These are phyloP conservation scores for Cryptococcus sp. DNA, from an alignment of 1,284 basidiomycete genomes.

Conservation along the genomic window DNA sequence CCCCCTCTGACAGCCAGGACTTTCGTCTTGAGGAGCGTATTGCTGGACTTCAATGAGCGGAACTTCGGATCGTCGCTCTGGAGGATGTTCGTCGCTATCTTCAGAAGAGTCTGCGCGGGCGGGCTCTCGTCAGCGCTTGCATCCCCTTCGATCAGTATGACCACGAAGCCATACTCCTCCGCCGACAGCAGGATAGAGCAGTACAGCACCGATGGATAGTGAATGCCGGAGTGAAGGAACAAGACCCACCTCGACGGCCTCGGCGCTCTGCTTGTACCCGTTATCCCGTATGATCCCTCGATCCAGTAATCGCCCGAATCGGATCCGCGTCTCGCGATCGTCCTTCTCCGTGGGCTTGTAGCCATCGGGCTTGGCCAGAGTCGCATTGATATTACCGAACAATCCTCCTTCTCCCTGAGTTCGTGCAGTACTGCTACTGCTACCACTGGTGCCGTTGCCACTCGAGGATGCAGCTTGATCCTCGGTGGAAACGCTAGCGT, in stretches of 20 bases:
- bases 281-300: conserved; percentile 47
- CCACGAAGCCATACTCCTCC: too few relatives aligned
- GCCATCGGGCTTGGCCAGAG: conserved; percentile 1
- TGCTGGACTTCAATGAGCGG: conserved; percentile 39
- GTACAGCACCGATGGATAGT: too few relatives aligned
- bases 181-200: too few relatives aligned
- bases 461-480: conserved; percentile 7
- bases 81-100: conserved; percentile 47
- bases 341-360: conserved; percentile 30
- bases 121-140: background rate
- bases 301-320: conserved; percentile 40
- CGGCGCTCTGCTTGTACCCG: conserved; percentile 37
- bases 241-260: conserved; percentile 48
- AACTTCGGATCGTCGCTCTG: conserved; percentile 41
- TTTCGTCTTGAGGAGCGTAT: conserved; percentile 40
- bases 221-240: too few relatives aligned
- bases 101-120: conserved; percentile 46
- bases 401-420: too few relatives aligned
- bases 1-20: conserved; percentile 43
- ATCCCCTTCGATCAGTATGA: background rate
- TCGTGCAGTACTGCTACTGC: background rate
- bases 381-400: background rate
- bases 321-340: conserved; percentile 31
- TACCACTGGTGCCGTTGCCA: background rate
- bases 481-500: background rate